Evolutionary conservation across 2,329 filamentous ascomycete genomes (phyloP).

Genomic region (Xylaria sp.): DNA sequence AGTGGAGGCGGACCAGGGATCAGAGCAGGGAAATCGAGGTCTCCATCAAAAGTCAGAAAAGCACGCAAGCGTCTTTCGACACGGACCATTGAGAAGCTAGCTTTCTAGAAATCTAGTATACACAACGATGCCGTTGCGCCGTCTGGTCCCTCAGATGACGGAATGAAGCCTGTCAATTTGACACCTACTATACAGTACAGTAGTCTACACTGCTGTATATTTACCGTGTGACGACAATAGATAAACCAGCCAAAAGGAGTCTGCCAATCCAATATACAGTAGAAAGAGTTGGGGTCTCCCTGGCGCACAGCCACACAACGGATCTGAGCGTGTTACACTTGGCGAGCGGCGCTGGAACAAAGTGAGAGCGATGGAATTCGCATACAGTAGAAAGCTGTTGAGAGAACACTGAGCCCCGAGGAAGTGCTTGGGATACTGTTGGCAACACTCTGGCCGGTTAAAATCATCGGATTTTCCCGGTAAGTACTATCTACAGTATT

Average conservation of each 20-base stretch:
- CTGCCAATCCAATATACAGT: too few species aligned
- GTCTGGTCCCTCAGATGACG: too few species aligned
- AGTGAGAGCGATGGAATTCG: background rate
- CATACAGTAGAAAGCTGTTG: background rate
- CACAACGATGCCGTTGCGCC: too few species aligned
- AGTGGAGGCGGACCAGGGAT: conserved; percentile 15
- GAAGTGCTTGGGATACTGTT: background rate
- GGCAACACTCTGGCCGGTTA: conserved; percentile 11
- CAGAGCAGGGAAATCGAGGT: conserved; percentile 11
- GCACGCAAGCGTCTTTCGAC: conserved; percentile 4
- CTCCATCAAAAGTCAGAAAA: conserved; percentile 1
- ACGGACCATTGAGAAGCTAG: background rate
- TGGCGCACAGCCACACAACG: background rate
- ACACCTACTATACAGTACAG: too few species aligned
- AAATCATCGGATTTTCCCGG: conserved; percentile 7
- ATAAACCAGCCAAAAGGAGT: too few species aligned
- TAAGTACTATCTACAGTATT: background rate
- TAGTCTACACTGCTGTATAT: too few species aligned
- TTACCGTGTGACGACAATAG: too few species aligned
- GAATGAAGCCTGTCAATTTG: too few species aligned
- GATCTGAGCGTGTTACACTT: background rate
- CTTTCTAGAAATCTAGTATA: background rate
- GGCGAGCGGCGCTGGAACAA: conserved; percentile 1
- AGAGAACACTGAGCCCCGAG: too few species aligned
- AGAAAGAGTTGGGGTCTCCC: too few species aligned